These are phyloP conservation scores for Aspergillus tamarii DNA, from an alignment of 2,329 filamentous ascomycete species.

Conservation along the genomic window DNA sequence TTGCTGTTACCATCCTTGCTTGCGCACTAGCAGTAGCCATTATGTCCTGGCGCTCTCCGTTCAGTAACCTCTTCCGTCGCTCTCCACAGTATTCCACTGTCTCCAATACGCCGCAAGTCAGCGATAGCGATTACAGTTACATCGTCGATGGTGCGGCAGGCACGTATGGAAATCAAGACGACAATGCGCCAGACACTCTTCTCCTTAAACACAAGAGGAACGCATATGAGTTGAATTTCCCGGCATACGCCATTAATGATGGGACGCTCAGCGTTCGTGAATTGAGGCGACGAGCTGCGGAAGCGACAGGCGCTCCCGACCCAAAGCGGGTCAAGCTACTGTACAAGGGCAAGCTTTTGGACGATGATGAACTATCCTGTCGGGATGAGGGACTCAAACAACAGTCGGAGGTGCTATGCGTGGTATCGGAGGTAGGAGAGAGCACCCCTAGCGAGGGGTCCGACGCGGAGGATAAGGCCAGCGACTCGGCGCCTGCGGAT, in stretches of 20 bases:
- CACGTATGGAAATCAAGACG: constrained; percentile 22
- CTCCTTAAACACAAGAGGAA: constrained; percentile 46
- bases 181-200: constrained; percentile 47
- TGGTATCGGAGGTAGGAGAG: constrained; percentile 45
- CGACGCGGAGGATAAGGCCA: constrained; percentile 29
- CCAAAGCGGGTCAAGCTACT: constrained; percentile 46
- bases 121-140: constrained; percentile 44
- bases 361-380: constrained; percentile 43
- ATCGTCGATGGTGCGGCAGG: constrained; percentile 32
- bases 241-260: constrained; percentile 52
- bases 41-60: constrained; percentile 32
- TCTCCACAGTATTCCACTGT: constrained; percentile 34
- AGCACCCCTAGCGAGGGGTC: constrained; percentile 37
- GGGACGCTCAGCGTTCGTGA: constrained; percentile 46
- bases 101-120: constrained; percentile 37
- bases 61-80: constrained; percentile 38
- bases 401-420: constrained; percentile 51
- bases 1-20: constrained; percentile 32
- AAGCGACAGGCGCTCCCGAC: constrained; percentile 38
- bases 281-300: constrained; percentile 44
- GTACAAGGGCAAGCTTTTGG: constrained; percentile 52
- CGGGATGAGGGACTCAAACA: constrained; percentile 52
- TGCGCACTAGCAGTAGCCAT: constrained; percentile 33
- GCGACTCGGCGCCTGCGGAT: constrained; percentile 21
- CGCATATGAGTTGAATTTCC: constrained; percentile 49